These are phyloP conservation scores for Cardamine resedifolia DNA, from an alignment of 345 rosid genomes.

Conservation along the genomic window DNA sequence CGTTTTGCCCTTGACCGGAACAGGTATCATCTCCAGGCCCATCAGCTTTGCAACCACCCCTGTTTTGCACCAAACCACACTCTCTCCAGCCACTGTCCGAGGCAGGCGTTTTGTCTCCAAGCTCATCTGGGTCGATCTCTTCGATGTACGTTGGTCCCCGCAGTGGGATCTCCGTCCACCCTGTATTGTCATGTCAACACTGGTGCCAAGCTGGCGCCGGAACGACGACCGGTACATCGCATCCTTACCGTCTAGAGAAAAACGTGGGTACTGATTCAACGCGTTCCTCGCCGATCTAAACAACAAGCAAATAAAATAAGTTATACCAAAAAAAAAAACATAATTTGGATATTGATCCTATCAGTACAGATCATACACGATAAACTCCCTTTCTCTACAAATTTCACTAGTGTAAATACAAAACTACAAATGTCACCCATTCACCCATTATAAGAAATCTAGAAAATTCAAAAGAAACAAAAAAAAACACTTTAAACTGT, in stretches of 20 bases:
- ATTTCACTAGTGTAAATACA: not conserved
- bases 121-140: slow-evolving; percentile 29
- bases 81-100: slow-evolving; percentile 50
- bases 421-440: not conserved
- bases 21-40: slow-evolving; percentile 88
- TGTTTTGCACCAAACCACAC: slow-evolving; percentile 82
- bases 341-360: not conserved
- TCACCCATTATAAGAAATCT: not conserved
- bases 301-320: not conserved
- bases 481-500: too few species aligned
- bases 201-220: slow-evolving; percentile 34
- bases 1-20: slow-evolving; percentile 41
- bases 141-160: slow-evolving; percentile 31
- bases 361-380: not conserved
- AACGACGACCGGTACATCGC: slow-evolving; percentile 90
- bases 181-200: slow-evolving; percentile 21
- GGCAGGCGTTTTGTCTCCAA: slow-evolving; percentile 38
- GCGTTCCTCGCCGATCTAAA: slow-evolving; percentile 75
- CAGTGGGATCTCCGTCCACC: slow-evolving; percentile 31
- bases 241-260: slow-evolving; percentile 88
- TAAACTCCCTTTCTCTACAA: not conserved
- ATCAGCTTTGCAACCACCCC: slow-evolving; percentile 90
- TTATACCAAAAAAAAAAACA: not conserved
- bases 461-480: not conserved
- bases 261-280: slow-evolving; percentile 86